A percentile compares a stretch with the other conserved stretches of the same genome.
Evolutionary conservation across 768 basidiomycete species (phyloP).

Genomic region (Phanerochaete sordida): DNA sequence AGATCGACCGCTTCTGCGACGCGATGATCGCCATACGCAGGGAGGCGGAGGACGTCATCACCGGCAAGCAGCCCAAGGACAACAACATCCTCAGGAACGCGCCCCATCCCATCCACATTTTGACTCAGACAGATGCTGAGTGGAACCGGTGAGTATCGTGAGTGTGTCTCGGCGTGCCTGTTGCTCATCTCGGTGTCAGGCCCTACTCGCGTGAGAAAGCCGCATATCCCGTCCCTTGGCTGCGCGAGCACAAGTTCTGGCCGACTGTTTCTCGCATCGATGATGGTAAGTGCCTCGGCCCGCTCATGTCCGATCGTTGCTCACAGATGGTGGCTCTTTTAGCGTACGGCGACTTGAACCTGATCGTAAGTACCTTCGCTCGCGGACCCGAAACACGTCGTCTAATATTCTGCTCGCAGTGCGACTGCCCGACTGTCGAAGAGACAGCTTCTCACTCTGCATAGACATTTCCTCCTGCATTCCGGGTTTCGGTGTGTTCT

Average conservation of each 20-base stretch:
- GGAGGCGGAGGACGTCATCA: slow-evolving; percentile 85
- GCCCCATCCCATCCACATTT: slow-evolving; percentile 80
- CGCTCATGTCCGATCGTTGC: background rate
- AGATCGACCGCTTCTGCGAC: slow-evolving; percentile 95
- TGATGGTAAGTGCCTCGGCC: slow-evolving; percentile 61
- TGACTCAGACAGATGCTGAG: slow-evolving; percentile 67
- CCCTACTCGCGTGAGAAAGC: slow-evolving; percentile 90
- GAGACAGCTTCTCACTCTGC: slow-evolving; percentile 48
- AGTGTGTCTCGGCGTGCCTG: background rate
- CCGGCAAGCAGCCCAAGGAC: slow-evolving; percentile 84
- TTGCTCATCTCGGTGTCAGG: slow-evolving; percentile 32
- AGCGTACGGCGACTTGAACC: slow-evolving; percentile 93
- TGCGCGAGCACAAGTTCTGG: slow-evolving; percentile 94
- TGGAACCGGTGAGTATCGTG: slow-evolving; percentile 72
- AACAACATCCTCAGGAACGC: slow-evolving; percentile 94
- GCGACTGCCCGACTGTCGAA: slow-evolving; percentile 84
- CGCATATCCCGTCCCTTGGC: slow-evolving; percentile 83
- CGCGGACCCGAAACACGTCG: background rate
- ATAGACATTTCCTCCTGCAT: slow-evolving; percentile 19
- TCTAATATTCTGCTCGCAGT: slow-evolving; percentile 39
- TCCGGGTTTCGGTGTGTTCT: slow-evolving; percentile 14
- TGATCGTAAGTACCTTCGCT: slow-evolving; percentile 61
- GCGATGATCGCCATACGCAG: slow-evolving; percentile 96
- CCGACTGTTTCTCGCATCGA: slow-evolving; percentile 89
- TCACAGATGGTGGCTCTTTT: slow-evolving; percentile 9